These are phyloP conservation scores for Laetiporus sulphureus DNA, from an alignment of 1,284 basidiomycete species.

Conservation along the genomic window DNA sequence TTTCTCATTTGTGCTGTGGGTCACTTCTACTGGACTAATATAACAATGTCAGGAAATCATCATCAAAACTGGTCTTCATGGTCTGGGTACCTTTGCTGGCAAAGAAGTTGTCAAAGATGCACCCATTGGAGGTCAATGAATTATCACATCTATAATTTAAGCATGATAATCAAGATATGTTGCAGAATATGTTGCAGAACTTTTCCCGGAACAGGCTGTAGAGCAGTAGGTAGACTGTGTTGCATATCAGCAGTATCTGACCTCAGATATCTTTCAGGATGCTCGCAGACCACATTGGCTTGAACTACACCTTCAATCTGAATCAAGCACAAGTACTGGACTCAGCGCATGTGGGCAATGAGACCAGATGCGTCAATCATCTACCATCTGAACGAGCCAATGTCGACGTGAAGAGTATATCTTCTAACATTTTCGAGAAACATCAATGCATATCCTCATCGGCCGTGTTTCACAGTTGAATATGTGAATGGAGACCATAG, in stretches of 20 bases:
- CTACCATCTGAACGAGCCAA: conserved; percentile 29
- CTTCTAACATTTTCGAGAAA: neutral
- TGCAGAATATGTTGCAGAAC: conserved; percentile 40
- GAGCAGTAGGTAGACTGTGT: conserved; percentile 7
- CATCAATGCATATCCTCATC: neutral
- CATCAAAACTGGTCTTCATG: conserved; percentile 31
- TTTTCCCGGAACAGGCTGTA: conserved; percentile 16
- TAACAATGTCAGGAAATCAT: conserved; percentile 21
- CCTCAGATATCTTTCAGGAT: conserved; percentile 2
- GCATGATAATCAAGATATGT: neutral
- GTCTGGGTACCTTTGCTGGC: conserved; percentile 37
- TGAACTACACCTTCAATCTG: conserved; percentile 55
- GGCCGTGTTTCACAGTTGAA: conserved; percentile 31
- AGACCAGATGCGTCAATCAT: conserved; percentile 57
- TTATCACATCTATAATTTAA: neutral
- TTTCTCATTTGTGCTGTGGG: neutral
- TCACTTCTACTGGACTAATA: neutral
- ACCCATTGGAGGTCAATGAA: conserved; percentile 32
- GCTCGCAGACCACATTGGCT: conserved; percentile 30
- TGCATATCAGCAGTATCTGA: neutral
- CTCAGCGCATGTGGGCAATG: conserved; percentile 45
- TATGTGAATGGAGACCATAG: conserved; percentile 53
- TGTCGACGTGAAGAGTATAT: conserved; percentile 37
- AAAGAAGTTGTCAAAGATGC: conserved; percentile 23
- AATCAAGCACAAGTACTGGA: conserved; percentile 40